Evolutionary conservation across 1,139 yeast species (phyloP), one percentile per base, ranked within the genome.

Genomic region (Kodamaea derodonti): DNA sequence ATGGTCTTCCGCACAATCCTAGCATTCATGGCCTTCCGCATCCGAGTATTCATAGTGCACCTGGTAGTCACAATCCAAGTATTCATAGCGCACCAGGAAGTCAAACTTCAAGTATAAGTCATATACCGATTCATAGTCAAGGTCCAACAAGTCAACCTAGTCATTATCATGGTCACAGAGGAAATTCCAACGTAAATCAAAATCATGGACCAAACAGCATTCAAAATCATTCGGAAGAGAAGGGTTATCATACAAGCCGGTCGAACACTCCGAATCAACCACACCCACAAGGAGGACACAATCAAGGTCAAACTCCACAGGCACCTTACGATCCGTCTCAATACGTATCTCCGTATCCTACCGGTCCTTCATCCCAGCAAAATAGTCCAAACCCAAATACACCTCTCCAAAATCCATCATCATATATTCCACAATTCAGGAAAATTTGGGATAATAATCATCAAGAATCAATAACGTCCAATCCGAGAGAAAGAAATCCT

Each of bases 381-480:
- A 24, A 25, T 10, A 12, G 24, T 20, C 14, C 32, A 20, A 14
- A 16, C 5, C 22, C 25, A 14, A 30, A 14, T 20, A 24, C 37
- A 13, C 26, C 37, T 11, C 16, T 25, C 3, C 33, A 31, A 24
- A 15, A n/a, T 15, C 34, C 20, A 30, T 56, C 57, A 34, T 47
- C 59, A 11, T 62, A 68, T 3, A 48, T 46, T 33, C 48, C 64
- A 16, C 68, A 64, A 40, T 67, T 67, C 45, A 47, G 72, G 32
- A 64, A 66, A 42, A 65, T 67, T 15, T 66, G 72, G 71, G 64
- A 60, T 13, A 33, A 14, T 14, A 25, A 25, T 17, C 17, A 6
- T 11, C 17, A 6, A 6, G 28, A 12, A 25, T n/a, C 27, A 14
- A 15, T 14, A 4, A 25, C 23, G 16, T 26, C 33, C 22, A 14